Evolutionary conservation across 2,329 filamentous ascomycete genomes (phyloP).

Genomic region (Magnaporthiopsis rhizophila): DNA sequence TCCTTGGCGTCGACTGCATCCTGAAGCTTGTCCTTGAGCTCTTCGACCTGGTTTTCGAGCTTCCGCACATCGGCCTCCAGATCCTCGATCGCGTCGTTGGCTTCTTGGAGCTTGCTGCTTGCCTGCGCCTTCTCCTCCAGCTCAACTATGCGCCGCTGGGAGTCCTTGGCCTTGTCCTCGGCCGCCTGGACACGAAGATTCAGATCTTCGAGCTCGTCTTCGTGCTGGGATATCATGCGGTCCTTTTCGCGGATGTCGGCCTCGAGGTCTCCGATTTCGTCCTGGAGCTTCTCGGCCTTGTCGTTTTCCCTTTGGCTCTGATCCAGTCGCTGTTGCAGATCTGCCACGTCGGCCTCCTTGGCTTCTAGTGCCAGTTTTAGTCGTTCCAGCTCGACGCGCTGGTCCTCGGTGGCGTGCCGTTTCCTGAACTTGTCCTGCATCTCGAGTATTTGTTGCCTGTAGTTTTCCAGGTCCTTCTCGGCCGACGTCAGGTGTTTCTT

Average conservation of each 20-base stretch:
- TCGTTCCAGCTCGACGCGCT: conserved; percentile 52
- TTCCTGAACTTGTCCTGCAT: conserved; percentile 75
- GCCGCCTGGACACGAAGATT: conserved; percentile 38
- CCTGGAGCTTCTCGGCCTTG: conserved; percentile 58
- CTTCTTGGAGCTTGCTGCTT: conserved; percentile 45
- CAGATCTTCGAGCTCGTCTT: conserved; percentile 55
- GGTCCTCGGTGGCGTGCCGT: conserved; percentile 63
- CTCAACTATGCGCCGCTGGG: conserved; percentile 40
- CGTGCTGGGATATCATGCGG: conserved; percentile 60
- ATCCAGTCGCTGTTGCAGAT: conserved; percentile 52
- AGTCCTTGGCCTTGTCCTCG: conserved; percentile 51
- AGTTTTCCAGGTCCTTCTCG: conserved; percentile 79
- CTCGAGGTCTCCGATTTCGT: conserved; percentile 70
- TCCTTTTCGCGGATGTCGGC: conserved; percentile 70
- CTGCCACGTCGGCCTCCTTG: conserved; percentile 52
- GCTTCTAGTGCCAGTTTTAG: conserved; percentile 49
- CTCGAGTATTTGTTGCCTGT: conserved; percentile 72
- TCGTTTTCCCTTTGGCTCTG: conserved; percentile 47
- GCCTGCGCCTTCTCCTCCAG: conserved; percentile 49
- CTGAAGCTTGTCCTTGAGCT: conserved; percentile 45
- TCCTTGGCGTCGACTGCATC: conserved; percentile 46
- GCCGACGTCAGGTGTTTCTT: conserved; percentile 76
- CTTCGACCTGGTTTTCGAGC: conserved; percentile 45
- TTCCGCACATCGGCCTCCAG: conserved; percentile 47
- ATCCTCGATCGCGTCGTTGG: conserved; percentile 50